Percentiles rank a stretch among this genome's conserved stretches.
Conservation (phyloP, 129 eudicot genomes). For the Deinandra increscens region DNA sequence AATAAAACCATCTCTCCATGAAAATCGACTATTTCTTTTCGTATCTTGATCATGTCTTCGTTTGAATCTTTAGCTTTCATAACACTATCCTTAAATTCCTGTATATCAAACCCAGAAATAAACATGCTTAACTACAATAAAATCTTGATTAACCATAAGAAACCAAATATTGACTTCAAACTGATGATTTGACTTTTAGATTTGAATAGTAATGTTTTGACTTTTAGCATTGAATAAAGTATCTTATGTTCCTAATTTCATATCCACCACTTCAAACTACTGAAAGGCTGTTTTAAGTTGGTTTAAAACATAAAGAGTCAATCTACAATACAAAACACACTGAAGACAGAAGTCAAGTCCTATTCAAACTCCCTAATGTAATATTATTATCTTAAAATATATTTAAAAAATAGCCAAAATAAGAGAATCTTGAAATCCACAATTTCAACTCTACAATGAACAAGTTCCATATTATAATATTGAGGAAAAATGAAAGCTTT, state of each 20-base stretch:
- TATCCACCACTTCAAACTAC: conserved; percentile 28
- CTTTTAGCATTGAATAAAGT: conserved; percentile 13
- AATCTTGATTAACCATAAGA: conserved; percentile 9
- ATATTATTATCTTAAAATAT: background rate
- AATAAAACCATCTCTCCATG: conserved; percentile 93
- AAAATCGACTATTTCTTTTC: conserved; percentile 83
- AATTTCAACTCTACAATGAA: background rate
- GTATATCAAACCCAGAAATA: conserved; percentile 7
- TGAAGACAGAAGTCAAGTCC: conserved; percentile 21
- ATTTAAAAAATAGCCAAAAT: background rate
- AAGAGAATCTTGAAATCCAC: conserved; percentile 12
- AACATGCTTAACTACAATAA: conserved; percentile 10
- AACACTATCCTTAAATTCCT: conserved; percentile 76
- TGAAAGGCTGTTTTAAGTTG: conserved; percentile 27
- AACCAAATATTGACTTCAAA: conserved; percentile 20
- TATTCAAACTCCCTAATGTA: background rate
- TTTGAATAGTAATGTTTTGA: conserved; percentile 20
- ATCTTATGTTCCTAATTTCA: conserved; percentile 9
- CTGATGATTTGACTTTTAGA: conserved; percentile 15
- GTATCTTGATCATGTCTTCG: conserved; percentile 59
- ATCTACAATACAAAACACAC: conserved; percentile 25
- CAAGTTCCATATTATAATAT: no score
- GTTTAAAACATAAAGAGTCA: conserved; percentile 27
- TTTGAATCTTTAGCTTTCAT: conserved; percentile 43
- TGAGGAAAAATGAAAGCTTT: background rate